phyloP scores from a whole-genome alignment of 2,329 filamentous ascomycete genomes.

The Trichoderma citrinoviride region DNA sequence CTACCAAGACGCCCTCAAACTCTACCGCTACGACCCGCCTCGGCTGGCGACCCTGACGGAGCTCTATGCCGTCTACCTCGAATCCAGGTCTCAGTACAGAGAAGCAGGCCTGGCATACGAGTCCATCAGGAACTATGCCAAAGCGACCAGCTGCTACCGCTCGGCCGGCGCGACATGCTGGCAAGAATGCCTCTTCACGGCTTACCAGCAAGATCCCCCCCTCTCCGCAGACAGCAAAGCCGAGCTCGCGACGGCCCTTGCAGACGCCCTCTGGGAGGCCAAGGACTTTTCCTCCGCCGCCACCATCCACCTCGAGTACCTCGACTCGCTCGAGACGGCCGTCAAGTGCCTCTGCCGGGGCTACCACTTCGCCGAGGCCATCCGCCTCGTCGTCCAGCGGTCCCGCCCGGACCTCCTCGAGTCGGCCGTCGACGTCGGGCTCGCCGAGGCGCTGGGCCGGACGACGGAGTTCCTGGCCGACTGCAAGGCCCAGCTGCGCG shows the following conservation, averaged over 20 bases:
- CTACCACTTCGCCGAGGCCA: constrained; percentile 84
- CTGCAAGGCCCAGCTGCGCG: constrained; percentile 78
- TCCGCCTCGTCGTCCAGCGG: constrained; percentile 67
- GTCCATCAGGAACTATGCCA: constrained; percentile 69
- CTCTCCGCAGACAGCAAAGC: constrained; percentile 58
- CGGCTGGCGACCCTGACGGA: constrained; percentile 67
- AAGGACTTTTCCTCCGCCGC: constrained; percentile 83
- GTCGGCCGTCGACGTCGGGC: constrained; percentile 69
- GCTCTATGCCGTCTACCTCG: constrained; percentile 77
- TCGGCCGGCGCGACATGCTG: constrained; percentile 73
- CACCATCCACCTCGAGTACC: constrained; percentile 76
- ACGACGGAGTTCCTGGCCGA: constrained; percentile 92
- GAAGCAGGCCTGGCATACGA: constrained; percentile 92
- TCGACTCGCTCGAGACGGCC: constrained; percentile 67
- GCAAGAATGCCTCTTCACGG: constrained; percentile 84
- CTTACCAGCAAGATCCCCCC: constrained; percentile 62
- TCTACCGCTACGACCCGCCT: constrained; percentile 78
- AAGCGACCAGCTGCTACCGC: constrained; percentile 80
- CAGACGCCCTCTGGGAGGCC: constrained; percentile 74
- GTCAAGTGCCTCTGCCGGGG: constrained; percentile 81
- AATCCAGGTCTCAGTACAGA: constrained; percentile 70
- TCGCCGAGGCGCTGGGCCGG: constrained; percentile 75
- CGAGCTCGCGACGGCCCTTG: constrained; percentile 70
- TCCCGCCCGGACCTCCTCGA: constrained; percentile 60
- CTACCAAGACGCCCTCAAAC: constrained; percentile 71